Evolutionary conservation across 1,139 yeast genomes (phyloP), one percentile per base, ranked within the genome.

Genomic region (Blastobotrys petasosporus): DNA sequence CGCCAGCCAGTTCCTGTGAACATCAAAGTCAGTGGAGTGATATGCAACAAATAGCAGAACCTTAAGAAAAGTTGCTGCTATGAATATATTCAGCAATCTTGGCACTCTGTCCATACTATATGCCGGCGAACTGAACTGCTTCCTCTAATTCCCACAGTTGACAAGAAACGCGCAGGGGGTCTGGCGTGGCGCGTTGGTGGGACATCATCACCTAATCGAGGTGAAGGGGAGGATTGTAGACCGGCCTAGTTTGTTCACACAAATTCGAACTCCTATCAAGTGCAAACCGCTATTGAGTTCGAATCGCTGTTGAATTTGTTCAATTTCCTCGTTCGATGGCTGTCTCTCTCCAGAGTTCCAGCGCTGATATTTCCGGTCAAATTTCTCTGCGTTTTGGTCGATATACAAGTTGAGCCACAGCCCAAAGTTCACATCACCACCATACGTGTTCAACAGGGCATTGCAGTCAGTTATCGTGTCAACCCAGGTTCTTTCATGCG

Each of bases 1-100:
- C 0, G 98, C 95, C 37, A 92, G 74, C 98, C 98, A 92, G 62
- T 92, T 92, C 50, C 98, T 73, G 64, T 92, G 98, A 12, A 94
- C 98, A 61, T 92, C 98, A 59, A 94, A 92, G 62, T 94, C 98
- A 0, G 98, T 92, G 2, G 95, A 85, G 57, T 82, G 85, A 62
- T 70, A 70, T 1, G 72, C 69, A 6, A 67, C 65, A 45, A 64
- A 64, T 32, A 70, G 66, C 34, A 82, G 67, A 12, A 79, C 64
- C 54, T 82, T 82, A 38, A 82, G 64, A 40, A 77, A 65, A 7
- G 80, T 68, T 0, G 79, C 71, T 4, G 82, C 81, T n/a, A 80
- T 75, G 74, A 82, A 79, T 23, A 79, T 76, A 57, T 79, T 77
- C 76, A 78, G 74, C n/a, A 80, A 65, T 1, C 31, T 34, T 29